Evolutionary conservation across 805 yeast genomes (phyloP), one percentile per base, ranked within the genome.

Genomic region (Candida dajiaensis): DNA sequence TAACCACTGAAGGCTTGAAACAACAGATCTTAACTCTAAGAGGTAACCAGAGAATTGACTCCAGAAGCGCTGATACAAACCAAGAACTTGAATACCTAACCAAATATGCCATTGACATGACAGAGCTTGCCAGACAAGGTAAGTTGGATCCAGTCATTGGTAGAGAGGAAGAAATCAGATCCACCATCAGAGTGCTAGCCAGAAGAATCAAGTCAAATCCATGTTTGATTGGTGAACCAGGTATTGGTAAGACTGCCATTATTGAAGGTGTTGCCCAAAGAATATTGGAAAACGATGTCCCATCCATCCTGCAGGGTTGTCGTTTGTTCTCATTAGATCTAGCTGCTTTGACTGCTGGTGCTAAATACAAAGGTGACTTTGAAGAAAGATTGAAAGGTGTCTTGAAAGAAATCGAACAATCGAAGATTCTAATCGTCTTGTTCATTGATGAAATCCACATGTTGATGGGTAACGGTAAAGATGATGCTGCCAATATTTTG

Each of bases 391-490:
- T 94, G 62, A 94, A 94, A 70, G 98, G 98, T 56, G 98, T 94
- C 26, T 74, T 94, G 63, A 89, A 83, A 63, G 99, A 94, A 61
- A 87, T 94, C 59, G 96, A 89, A 66, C 85, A 89, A 57, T 83
- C 95, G 1, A 82, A 83, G 58, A 85, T 80, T 42, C 77, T 89
- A 79, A 89, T 94, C 54, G 82, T 94, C 53, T 75, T 94, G 48
- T 94, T 94, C 72, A 87, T 94, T 59, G 99, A 94, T 70, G 99
- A 94, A 70, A 94, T 94, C 64, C 99, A 94, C 70, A 94, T 94
- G 97, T 79, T 94, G 56, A 94, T 94, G 99, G 99, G 99, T 58
- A 96, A 94, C 64, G 99, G 99, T 64, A 94, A 90, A 70, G 81
- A 86, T 52, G 99, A 94, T 38, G 96, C 96, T 35, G 99, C 99